Conservation (phyloP, 768 basidiomycete species). For the Tulasnella calospora region DNA sequence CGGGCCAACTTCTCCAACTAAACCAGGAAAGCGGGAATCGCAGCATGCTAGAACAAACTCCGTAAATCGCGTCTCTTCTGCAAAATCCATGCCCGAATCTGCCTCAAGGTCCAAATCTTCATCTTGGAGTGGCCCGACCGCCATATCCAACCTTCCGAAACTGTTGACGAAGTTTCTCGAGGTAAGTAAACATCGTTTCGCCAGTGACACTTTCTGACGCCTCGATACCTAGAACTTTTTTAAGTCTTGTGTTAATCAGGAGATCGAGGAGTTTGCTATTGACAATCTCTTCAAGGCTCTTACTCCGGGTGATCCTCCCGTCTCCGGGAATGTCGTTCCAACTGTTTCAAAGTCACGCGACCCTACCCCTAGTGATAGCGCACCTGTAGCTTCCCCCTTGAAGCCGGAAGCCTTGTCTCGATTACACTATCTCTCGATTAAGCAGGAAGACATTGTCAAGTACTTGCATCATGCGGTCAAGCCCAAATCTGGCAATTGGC, state of each 20-base stretch:
- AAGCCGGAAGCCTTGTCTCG: background rate
- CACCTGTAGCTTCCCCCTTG: background rate
- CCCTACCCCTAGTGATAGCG: background rate
- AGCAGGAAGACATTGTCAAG: background rate
- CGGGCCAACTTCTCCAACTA: background rate
- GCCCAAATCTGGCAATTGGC: conserved; percentile 55
- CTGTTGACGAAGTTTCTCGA: background rate
- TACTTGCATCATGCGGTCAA: background rate
- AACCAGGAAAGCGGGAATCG: background rate
- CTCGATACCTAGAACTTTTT: background rate
- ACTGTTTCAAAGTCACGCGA: background rate
- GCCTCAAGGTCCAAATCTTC: background rate
- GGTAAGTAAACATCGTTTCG: background rate
- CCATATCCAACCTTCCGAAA: background rate
- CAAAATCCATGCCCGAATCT: background rate
- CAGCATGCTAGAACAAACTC: background rate
- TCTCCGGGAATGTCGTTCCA: background rate
- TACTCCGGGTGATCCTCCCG: background rate
- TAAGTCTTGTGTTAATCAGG: background rate
- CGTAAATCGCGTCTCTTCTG: background rate
- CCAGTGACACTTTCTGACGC: background rate
- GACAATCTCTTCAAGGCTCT: background rate
- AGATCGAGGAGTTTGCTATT: background rate
- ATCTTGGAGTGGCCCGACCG: background rate
- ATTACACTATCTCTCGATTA: background rate